Percentiles rank a stretch among this genome's conserved stretches.
These are phyloP conservation scores for Paramyrothecium roridum DNA, from an alignment of 2,329 filamentous ascomycete genomes.

Conservation along the genomic window DNA sequence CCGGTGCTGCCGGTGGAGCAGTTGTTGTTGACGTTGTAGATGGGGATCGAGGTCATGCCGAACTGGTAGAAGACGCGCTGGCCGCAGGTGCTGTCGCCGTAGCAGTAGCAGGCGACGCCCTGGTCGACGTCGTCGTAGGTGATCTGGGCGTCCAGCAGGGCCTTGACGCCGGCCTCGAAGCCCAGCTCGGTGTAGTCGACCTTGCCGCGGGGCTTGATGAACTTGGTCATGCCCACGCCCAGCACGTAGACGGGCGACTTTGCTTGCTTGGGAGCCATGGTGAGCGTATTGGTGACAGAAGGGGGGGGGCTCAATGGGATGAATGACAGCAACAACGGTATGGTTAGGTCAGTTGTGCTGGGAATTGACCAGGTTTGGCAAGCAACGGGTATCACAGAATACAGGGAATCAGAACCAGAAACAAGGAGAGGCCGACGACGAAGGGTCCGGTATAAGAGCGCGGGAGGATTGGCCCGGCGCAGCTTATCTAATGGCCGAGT, in stretches of 20 bases:
- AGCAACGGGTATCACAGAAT: no score
- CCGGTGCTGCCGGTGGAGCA: conserved; percentile 95
- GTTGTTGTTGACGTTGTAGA: conserved; percentile 99
- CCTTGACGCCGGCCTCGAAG: conserved; percentile 88
- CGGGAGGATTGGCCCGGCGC: not conserved
- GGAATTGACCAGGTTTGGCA: no score
- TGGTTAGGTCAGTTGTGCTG: no score
- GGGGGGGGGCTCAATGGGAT: not conserved
- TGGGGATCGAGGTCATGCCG: conserved; percentile 92
- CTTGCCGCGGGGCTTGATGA: conserved; percentile 93
- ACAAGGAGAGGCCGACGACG: not conserved
- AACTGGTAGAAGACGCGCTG: conserved; percentile 99
- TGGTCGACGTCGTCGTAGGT: conserved; percentile 96
- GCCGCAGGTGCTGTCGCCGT: conserved; percentile 90
- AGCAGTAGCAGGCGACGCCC: conserved; percentile 96
- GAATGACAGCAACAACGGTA: no score
- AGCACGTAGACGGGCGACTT: conserved; percentile 74
- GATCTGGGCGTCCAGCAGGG: conserved; percentile 81
- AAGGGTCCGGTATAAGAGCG: not conserved
- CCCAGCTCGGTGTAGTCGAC: conserved; percentile 94
- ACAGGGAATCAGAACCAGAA: not conserved
- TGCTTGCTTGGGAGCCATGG: conserved; percentile 44
- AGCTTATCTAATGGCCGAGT: not conserved
- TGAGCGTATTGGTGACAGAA: conserved; percentile 7
- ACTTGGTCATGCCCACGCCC: conserved; percentile 98